Base-by-base conservation (phyloP, 2,329 filamentous ascomycete species). In the Colletotrichum melonis region DNA sequence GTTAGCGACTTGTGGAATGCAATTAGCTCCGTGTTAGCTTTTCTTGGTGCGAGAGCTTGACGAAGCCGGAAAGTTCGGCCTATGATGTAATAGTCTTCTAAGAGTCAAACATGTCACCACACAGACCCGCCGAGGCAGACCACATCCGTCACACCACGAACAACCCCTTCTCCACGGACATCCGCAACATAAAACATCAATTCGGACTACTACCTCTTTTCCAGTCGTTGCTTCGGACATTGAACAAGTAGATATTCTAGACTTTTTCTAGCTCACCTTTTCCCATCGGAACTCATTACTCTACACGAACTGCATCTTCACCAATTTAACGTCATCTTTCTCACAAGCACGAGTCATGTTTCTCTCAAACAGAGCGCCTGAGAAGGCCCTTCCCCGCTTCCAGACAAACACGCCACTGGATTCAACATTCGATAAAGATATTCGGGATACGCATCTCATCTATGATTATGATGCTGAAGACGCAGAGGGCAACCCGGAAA, bases 401-500 rank as follows among this genome's bases (percentile, higher is more conserved):
- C 74, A 69, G 26, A 75, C 72, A 24, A 75, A 75, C 35, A 75
- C 74, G 26, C 67, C 67, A 6, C 60, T 75, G 28, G 66, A 79
- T 67, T 68, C 77, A 2, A 77, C 78, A 26, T 89, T 89, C 74
- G 82, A 89, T 55, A 78, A 83, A 46, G 89, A 91, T 73, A 84
- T 91, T 46, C 82, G 82, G 56, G 83, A 90, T 75, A 84, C 86
- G 3, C 88, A 90, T 74, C 81, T 90, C 1, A 82, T 91, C 66
- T 91, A 91, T 78, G 88, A 91, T 75, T 90, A 90, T 75, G 82
- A 86, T 54, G 88, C 86, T 0, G 79, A 86, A 65, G 85, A 88
- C 67, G 75, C 74, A 2, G 69, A 85, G 1, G 87, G 88, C 11
- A 86, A 86, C 5, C 85, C 87, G 0, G 87, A 90, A 64, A 90